Conservation (phyloP, 306 rosid genomes). For the Gillenia trifoliata region DNA sequence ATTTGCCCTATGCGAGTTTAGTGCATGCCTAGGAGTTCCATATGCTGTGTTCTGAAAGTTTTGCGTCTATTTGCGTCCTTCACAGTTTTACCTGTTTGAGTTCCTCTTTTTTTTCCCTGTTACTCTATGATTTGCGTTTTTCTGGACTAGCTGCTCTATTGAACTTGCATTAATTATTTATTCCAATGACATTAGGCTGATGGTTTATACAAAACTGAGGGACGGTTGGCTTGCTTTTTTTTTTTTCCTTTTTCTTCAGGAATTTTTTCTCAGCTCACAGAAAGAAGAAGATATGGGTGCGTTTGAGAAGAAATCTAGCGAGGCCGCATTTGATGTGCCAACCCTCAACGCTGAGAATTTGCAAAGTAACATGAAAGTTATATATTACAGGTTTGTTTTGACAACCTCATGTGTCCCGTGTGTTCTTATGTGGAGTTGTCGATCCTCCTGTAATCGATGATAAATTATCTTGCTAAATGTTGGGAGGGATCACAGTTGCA, state of each 20-base stretch:
- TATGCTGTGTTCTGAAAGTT: not conserved
- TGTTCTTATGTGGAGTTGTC: not conserved
- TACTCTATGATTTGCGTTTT: not conserved
- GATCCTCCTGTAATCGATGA: not conserved
- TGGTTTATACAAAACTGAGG: conserved; percentile 1
- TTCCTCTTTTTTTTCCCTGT: not conserved
- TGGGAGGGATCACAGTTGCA: not conserved
- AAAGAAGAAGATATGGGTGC: conserved; percentile 52
- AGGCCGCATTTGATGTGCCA: conserved; percentile 46
- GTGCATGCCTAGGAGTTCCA: not conserved
- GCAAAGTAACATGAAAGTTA: conserved; percentile 80
- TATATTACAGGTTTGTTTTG: conserved; percentile 78
- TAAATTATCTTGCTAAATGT: not conserved
- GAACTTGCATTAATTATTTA: not conserved
- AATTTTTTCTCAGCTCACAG: conserved; percentile 6
- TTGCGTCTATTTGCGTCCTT: not conserved
- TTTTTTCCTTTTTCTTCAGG: conserved; percentile 24
- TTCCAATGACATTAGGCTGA: not conserved
- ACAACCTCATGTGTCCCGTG: not conserved
- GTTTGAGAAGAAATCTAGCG: conserved; percentile 63
- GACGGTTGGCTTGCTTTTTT: not conserved
- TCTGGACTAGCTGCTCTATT: not conserved
- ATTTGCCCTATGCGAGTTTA: not conserved
- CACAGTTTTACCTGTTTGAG: not conserved
- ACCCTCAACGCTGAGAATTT: conserved; percentile 81